phyloP scores from a whole-genome alignment of 768 basidiomycete genomes.

The Leucocoprinus sp. region DNA sequence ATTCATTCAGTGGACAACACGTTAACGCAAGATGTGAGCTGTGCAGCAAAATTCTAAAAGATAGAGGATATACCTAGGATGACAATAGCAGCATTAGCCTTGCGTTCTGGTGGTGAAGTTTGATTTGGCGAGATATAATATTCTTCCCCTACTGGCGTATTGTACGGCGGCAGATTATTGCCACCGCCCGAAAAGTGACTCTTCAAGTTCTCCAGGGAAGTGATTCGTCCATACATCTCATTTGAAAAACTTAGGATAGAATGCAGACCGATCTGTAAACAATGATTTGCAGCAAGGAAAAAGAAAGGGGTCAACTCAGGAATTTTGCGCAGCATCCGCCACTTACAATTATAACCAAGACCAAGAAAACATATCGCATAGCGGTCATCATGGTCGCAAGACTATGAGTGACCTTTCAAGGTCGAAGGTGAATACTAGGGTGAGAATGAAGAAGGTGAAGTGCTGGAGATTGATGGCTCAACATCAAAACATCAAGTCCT shows the following conservation, averaged over 20 bases:
- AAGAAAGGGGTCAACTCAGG: background rate
- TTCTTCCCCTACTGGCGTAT: conserved; percentile 49
- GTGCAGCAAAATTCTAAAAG: background rate
- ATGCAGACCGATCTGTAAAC: conserved; percentile 42
- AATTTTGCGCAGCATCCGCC: background rate
- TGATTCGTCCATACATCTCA: conserved; percentile 53
- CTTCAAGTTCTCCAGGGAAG: conserved; percentile 40
- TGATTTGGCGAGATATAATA: conserved; percentile 39
- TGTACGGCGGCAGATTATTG: conserved; percentile 35
- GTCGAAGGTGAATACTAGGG: conserved; percentile 3
- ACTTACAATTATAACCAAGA: conserved; percentile 38
- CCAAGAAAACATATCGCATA: conserved; percentile 46
- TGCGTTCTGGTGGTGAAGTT: conserved; percentile 37
- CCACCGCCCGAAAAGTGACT: conserved; percentile 23
- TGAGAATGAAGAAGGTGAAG: background rate
- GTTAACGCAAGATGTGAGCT: conserved; percentile 1
- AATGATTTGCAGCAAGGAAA: background rate
- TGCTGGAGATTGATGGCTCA: too few species aligned
- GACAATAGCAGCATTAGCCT: conserved; percentile 78
- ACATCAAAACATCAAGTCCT: background rate
- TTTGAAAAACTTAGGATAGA: conserved; percentile 61
- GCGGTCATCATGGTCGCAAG: conserved; percentile 42
- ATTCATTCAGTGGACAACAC: background rate
- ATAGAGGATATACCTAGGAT: conserved; percentile 44
- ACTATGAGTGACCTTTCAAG: conserved; percentile 9